Conservation (phyloP, 257 asterid genomes). For the Petrea volubilis region DNA sequence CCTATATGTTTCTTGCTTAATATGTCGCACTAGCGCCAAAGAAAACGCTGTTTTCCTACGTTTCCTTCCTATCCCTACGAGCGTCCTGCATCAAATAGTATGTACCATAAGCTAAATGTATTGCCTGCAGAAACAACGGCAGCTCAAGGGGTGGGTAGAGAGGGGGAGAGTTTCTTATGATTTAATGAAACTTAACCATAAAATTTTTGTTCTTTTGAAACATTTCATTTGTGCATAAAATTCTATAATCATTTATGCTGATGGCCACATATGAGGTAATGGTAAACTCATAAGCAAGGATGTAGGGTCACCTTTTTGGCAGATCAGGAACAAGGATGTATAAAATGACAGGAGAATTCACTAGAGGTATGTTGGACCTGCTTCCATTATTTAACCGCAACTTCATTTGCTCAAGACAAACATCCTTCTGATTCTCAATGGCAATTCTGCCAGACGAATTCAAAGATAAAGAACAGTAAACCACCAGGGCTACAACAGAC, state of each 20-base stretch:
- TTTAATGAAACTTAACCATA: not conserved
- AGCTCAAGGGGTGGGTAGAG: not conserved
- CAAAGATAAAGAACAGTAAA: slow-evolving; percentile 73
- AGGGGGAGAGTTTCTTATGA: too few species aligned
- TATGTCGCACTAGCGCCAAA: too few species aligned
- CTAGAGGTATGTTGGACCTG: slow-evolving; percentile 31
- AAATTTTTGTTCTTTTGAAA: not conserved
- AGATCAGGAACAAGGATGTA: slow-evolving; percentile 90
- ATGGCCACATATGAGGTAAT: slow-evolving; percentile 1
- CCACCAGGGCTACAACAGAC: slow-evolving; percentile 53
- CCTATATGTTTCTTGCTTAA: too few species aligned
- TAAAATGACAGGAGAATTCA: slow-evolving; percentile 54
- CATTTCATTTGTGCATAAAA: not conserved
- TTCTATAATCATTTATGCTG: not conserved
- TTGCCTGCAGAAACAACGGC: not conserved
- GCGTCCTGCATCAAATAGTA: too few species aligned
- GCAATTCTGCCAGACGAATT: slow-evolving; percentile 52
- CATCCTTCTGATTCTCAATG: slow-evolving; percentile 57
- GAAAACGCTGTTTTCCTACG: too few species aligned
- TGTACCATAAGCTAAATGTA: slow-evolving; percentile 12
- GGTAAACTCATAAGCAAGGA: slow-evolving; percentile 5
- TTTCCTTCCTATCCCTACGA: too few species aligned
- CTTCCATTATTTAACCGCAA: slow-evolving; percentile 38
- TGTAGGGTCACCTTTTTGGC: slow-evolving; percentile 79
- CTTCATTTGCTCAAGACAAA: slow-evolving; percentile 58